Base-by-base conservation (phyloP, 352 stramenopile genomes). In the Globisporangium barbulae region DNA sequence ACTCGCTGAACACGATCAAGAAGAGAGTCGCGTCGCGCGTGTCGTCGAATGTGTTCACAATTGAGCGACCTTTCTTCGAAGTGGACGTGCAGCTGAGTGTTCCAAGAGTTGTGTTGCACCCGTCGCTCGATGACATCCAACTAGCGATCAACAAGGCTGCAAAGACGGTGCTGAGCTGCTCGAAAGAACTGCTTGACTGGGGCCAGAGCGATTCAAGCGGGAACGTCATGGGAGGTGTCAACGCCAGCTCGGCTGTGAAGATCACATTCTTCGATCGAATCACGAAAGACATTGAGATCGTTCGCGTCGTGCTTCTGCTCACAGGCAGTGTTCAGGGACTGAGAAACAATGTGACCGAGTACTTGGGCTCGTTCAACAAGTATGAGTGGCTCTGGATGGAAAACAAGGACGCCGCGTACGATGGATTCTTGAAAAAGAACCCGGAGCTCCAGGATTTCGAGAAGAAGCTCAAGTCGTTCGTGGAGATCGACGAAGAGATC, bases 381-480 rank as follows among this genome's bases (percentile, higher is more conserved):
- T 98, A 99, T 76, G 91, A 99, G 68, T 99, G 97, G 97, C 78
- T 99, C 2, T 99, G 97, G 97, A 97, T 98, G 79, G 90, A 97
- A 35, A 94, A 99, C 71, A 99, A 99, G 70, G 96, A 98, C 74
- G 79, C 79, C 9, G 83, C 90, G 21, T 99, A 99, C 65, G 85
- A 97, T 5, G 81, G 88, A 21, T 99, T 99, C 63, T 72, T 98
- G 49, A 95, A 93, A 62, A 97, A 89, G 30, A 97, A 90, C 30
- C 97, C 97, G 1, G 90, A 96, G 55, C 77, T 99, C 22, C 92
- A 99, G 61, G 93, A 98, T 62, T 99, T 99, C 70, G 97, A 99
- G 73, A 81, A 88, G 58, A 97, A 99, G 64, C 85, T 99, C 22
- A 93, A 94, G 68, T 89, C 87, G n/a, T 99, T 99, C 71, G 88